These are phyloP conservation scores for Oryza meyeriana DNA, from an alignment of 176 grass and related monocot genomes.

Conservation along the genomic window DNA sequence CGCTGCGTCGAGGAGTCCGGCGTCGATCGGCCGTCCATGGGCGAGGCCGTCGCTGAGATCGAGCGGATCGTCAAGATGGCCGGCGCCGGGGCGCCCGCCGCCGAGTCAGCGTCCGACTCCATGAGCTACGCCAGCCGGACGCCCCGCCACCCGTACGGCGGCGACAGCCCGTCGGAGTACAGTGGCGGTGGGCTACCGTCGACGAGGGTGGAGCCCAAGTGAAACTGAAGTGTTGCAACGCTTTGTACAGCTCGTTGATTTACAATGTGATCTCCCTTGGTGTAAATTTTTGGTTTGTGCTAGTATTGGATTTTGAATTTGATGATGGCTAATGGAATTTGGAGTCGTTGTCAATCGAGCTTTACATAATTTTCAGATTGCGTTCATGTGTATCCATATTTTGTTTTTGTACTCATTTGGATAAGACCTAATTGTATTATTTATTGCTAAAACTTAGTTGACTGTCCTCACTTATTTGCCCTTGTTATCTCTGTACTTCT, in stretches of 20 bases:
- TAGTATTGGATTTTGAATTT: background rate
- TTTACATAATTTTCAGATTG: background rate
- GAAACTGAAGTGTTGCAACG: background rate
- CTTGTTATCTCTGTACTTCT: no score
- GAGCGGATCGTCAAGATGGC: conserved; percentile 60
- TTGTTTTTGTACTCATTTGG: background rate
- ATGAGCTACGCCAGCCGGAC: conserved; percentile 35
- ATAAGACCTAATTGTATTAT: background rate
- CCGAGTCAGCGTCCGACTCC: conserved; percentile 46
- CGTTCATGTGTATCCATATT: background rate
- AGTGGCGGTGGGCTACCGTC: conserved; percentile 44
- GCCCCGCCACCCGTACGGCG: conserved; percentile 54
- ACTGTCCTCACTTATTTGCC: no score
- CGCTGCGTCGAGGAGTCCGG: conserved; percentile 66
- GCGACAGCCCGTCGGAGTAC: conserved; percentile 47
- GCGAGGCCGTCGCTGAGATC: conserved; percentile 57
- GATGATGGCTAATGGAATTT: background rate
- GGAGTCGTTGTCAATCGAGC: background rate
- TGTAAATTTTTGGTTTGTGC: background rate
- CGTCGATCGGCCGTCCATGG: conserved; percentile 56
- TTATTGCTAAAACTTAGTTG: background rate
- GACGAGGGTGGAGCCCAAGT: conserved; percentile 51
- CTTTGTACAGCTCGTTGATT: background rate
- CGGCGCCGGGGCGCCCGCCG: background rate
- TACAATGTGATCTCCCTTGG: background rate